Percentiles rank a stretch among this genome's conserved stretches.
Conservation (phyloP, 352 stramenopile genomes). For the Globisporangium ultimum region DNA sequence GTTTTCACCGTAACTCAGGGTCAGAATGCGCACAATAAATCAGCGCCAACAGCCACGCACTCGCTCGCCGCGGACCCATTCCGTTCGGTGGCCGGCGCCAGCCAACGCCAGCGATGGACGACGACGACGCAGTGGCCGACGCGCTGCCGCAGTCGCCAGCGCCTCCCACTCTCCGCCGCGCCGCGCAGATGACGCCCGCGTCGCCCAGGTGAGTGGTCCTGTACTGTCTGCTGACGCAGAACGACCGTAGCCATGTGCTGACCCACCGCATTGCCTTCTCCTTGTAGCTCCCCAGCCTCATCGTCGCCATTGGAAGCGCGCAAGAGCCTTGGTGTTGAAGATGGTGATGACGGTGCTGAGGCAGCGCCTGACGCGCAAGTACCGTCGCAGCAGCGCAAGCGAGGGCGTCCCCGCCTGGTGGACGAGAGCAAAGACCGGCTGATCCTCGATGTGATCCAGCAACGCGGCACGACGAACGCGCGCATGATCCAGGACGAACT, state of each 20-base stretch:
- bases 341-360: background rate
- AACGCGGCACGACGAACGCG: constrained; percentile 17
- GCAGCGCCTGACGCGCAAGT: background rate
- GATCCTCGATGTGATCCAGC: constrained; percentile 15
- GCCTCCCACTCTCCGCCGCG: no score
- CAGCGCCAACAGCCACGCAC: background rate
- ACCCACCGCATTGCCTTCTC: no score
- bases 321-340: background rate
- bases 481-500: constrained; percentile 25
- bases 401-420: constrained; percentile 7
- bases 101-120: no score
- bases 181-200: no score
- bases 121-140: no score
- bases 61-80: background rate
- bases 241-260: no score
- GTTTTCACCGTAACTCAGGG: constrained; percentile 16
- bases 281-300: no score
- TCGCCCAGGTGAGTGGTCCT: no score
- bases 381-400: constrained; percentile 7
- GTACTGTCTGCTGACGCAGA: no score
- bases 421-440: constrained; percentile 12
- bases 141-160: no score
- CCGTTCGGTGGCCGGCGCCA: background rate
- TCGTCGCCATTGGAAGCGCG: no score
- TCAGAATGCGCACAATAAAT: constrained; percentile 1